Conservation (phyloP, 202 grass and related monocot species). For the Tripidium arundinaceum region DNA sequence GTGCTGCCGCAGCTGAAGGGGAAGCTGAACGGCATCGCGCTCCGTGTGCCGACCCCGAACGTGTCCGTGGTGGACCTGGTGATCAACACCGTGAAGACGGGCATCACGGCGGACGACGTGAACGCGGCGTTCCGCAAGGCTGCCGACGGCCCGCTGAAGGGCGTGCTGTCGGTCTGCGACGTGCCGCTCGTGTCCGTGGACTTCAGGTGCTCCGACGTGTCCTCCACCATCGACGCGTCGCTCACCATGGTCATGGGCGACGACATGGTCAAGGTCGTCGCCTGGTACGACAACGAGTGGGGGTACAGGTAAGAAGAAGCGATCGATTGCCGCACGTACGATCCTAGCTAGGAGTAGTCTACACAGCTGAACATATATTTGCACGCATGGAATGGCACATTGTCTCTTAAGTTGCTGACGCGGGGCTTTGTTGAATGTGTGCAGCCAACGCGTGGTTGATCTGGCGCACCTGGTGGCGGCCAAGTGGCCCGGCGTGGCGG, state of each 20-base stretch:
- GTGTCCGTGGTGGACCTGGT: slow-evolving; percentile 96
- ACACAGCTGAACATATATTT: not conserved
- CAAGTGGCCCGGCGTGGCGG: slow-evolving; percentile 64
- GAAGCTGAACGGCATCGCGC: slow-evolving; percentile 96
- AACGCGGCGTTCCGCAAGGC: slow-evolving; percentile 84
- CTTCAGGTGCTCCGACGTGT: slow-evolving; percentile 91
- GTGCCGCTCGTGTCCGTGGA: slow-evolving; percentile 86
- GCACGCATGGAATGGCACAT: no score
- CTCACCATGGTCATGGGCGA: slow-evolving; percentile 99
- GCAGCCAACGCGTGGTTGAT: slow-evolving; percentile 93
- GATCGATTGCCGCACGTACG: not conserved
- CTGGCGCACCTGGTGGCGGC: slow-evolving; percentile 84
- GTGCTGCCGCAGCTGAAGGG: slow-evolving; percentile 95
- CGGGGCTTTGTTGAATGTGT: not conserved
- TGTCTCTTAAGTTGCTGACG: not conserved
- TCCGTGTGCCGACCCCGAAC: slow-evolving; percentile 97
- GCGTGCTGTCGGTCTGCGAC: slow-evolving; percentile 80
- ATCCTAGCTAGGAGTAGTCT: no score
- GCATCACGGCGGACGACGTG: slow-evolving; percentile 79
- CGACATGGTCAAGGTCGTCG: slow-evolving; percentile 99
- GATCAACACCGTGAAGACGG: slow-evolving; percentile 83
- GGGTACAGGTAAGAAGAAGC: slow-evolving; percentile 79
- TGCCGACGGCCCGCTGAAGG: slow-evolving; percentile 61
- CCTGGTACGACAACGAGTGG: slow-evolving; percentile 99
- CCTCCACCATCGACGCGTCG: slow-evolving; percentile 79